Conservation (phyloP, 2,329 filamentous ascomycete species). For the Lomentospora prolificans region DNA sequence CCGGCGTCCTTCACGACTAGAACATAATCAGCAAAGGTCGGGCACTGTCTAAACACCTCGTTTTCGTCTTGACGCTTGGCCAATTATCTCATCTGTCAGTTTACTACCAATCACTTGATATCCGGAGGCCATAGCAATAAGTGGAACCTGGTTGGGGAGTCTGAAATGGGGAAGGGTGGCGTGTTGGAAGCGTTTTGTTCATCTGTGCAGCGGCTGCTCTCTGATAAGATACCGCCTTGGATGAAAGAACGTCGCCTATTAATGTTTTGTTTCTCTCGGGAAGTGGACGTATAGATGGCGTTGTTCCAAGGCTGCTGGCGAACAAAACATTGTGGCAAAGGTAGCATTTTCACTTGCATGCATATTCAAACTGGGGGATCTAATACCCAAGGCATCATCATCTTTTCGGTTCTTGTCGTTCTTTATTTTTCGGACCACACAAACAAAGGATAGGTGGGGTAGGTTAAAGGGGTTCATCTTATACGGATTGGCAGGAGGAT, state of each 20-base stretch:
- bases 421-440: background rate
- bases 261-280: background rate
- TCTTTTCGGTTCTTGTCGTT: background rate
- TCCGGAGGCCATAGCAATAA: background rate
- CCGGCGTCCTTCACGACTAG: slow-evolving; percentile 4
- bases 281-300: no score
- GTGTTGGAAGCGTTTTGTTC: background rate
- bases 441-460: background rate
- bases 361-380: background rate
- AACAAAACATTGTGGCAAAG: background rate
- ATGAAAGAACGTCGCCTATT: background rate
- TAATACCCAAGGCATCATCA: slow-evolving; percentile 3
- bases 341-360: background rate
- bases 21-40: background rate
- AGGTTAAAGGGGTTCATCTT: background rate
- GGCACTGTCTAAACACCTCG: background rate
- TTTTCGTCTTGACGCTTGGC: background rate
- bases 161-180: background rate
- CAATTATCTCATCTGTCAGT: background rate
- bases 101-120: background rate
- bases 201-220: background rate
- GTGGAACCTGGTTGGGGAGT: background rate
- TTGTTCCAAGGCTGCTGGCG: background rate
- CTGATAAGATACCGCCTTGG: background rate
- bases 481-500: slow-evolving; percentile 2